phyloP scores from a whole-genome alignment of 306 rosid genomes.

The Dryas alaskensis region DNA sequence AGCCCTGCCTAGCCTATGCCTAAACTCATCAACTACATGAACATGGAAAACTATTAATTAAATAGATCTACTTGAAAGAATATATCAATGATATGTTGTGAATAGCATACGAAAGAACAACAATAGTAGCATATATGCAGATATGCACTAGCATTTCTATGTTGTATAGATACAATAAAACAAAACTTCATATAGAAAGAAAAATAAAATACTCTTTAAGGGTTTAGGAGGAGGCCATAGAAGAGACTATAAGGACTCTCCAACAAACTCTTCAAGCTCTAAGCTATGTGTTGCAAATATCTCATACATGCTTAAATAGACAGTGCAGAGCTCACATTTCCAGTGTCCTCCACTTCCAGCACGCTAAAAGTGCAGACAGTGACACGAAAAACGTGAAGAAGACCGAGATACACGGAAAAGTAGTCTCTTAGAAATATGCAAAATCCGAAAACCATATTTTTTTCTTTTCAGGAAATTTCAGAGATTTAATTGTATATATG shows the following conservation, averaged over 20 bases:
- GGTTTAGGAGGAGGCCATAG: too few relatives aligned
- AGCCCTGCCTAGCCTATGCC: not conserved
- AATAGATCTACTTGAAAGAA: not conserved
- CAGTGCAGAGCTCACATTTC: slow-evolving; percentile 5
- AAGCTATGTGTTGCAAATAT: not conserved
- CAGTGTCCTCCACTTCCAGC: slow-evolving; percentile 1
- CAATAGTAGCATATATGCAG: too few relatives aligned
- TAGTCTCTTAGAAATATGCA: not conserved
- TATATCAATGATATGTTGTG: too few relatives aligned
- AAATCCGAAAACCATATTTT: slow-evolving; percentile 16
- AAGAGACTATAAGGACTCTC: too few relatives aligned
- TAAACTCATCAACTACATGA: too few relatives aligned
- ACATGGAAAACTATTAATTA: not conserved
- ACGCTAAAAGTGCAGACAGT: slow-evolving; percentile 6
- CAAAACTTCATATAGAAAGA: not conserved
- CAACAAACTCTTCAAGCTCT: not conserved
- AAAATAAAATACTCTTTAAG: not conserved
- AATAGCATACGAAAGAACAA: too few relatives aligned
- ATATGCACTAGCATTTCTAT: not conserved
- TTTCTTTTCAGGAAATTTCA: not conserved
- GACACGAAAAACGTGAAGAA: slow-evolving; percentile 2
- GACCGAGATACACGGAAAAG: not conserved
- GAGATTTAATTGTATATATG: slow-evolving; percentile 5
- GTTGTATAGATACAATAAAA: not conserved
- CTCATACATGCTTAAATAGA: slow-evolving; percentile 22